Base-by-base conservation (phyloP, 495 filamentous ascomycete genomes). In the Podospora didyma region DNA sequence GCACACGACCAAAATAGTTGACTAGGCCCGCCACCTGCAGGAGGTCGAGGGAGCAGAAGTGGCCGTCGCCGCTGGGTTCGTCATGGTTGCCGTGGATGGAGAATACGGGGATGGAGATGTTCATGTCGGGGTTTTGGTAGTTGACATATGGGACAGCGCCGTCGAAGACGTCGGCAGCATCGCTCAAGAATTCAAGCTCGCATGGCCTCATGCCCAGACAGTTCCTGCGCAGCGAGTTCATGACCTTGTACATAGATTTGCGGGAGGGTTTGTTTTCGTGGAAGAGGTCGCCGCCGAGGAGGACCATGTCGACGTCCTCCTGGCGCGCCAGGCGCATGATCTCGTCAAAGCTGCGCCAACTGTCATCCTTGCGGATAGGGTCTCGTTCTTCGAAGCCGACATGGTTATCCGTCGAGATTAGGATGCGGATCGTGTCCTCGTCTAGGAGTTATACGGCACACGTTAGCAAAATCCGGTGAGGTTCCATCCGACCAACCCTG, bases 21-120 rank as follows among this genome's bases (percentile, higher is more conserved):
- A 97, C 73, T 0, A 99, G 75, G 1, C 94, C 94, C 0, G 92
- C 89, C 11, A 93, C 83, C 67, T 96, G 91, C 12, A 99, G 82
- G 7, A 99, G 68, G 70, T 99, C 94, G 14, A 99, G 78, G 14
- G 92, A 89, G 56, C 93, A 92, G 50, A 87, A 83, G 69, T 92
- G 88, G 22, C 92, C 95, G 59, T 96, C 91, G 7, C 95, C 94
- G 44, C 90, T 90, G 1, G 94, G 94, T 70, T 99, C 94, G 65
- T 99, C 94, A 73, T 99, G 94, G 67, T 99, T 99, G 26, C 94
- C 94, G 64, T 99, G 94, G 49, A 99, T 99, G 1, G 92, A 96
- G 67, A 99, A 99, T 34, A 99, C 90, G 0, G 94, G 94, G 46
- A 97, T 96, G 12, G 92, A 91, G 58, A 99, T 86, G 62, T 99